Conservation (phyloP, 1,284 basidiomycete genomes). For the Abortiporus biennis region DNA sequence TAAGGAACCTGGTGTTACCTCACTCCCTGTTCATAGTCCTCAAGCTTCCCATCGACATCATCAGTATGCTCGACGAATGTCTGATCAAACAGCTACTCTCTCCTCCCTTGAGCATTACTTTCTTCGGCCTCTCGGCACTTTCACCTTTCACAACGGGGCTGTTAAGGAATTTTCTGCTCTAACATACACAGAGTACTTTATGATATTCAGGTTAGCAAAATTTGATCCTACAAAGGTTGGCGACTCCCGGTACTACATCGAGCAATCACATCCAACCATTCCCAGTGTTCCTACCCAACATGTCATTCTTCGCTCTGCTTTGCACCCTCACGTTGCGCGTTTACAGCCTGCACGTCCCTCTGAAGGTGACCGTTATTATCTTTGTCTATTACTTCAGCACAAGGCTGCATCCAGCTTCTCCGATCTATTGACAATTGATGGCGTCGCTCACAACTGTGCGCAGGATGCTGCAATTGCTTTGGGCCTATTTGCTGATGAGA, state of each 20-base stretch:
- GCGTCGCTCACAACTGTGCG: slow-evolving; percentile 14
- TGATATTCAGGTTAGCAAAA: slow-evolving; percentile 14
- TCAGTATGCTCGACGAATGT: slow-evolving; percentile 24
- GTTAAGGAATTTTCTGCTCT: slow-evolving; percentile 13
- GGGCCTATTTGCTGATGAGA: slow-evolving; percentile 14
- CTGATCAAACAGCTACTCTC: slow-evolving; percentile 19
- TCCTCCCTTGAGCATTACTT: slow-evolving; percentile 16
- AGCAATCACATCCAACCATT: not conserved
- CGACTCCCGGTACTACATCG: slow-evolving; percentile 9
- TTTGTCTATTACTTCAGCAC: slow-evolving; percentile 21
- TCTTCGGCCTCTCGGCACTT: slow-evolving; percentile 35
- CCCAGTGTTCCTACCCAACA: slow-evolving; percentile 13
- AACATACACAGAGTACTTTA: slow-evolving; percentile 21
- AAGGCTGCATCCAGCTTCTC: slow-evolving; percentile 17
- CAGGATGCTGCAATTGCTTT: slow-evolving; percentile 23
- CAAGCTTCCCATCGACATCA: slow-evolving; percentile 26
- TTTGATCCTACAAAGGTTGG: slow-evolving; percentile 4
- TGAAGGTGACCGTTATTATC: slow-evolving; percentile 29
- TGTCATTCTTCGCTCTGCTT: slow-evolving; percentile 15
- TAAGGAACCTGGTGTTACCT: slow-evolving; percentile 26
- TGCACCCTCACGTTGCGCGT: slow-evolving; percentile 17
- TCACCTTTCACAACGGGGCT: slow-evolving; percentile 21
- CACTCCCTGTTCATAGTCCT: slow-evolving; percentile 26
- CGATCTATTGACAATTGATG: slow-evolving; percentile 19
- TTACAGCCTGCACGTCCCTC: slow-evolving; percentile 21